Base-by-base conservation (phyloP, 305 asterid genomes). In the Rubia peregrina region DNA sequence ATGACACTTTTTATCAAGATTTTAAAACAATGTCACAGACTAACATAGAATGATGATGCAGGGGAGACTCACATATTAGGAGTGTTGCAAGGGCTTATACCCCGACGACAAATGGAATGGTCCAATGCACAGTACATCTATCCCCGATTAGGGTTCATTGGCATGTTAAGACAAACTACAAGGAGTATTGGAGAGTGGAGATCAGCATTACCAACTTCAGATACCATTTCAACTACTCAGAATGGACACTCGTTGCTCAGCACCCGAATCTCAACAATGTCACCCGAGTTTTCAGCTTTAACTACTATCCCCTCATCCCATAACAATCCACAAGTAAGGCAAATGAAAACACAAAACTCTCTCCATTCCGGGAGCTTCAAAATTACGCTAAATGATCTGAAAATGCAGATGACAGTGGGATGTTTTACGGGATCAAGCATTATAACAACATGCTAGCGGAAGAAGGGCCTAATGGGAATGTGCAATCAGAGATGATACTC, bases 91-190 rank as follows among this genome's bases (percentile, higher is more conserved):
- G 12, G 22, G 14, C 68, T 41, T 65, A 70, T 40, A 14, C 73
- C 0, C 82, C 84, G 6, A 63, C 68, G 17, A 9, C 44, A 63
- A 63, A 63, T 63, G 68, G 68, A 43, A 56, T 75, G 48, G 57
- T 83, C 8, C 82, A 66, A n/a, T 85, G 92, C 46, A 80, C 84
- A 9, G 57, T 60, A 7, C 92, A 88, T 16, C 79, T 88, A 89
- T 86, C 91, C 73, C 95, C 89, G 4, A 17, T 88, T 71, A 78
- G 85, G 67, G 84, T 86, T 68, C 89, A 88, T 44, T 88, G 91
- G 95, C 91, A 86, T 17, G 67, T 86, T 22, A 83, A 84, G 61
- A 42, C 69, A 1, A 88, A 83, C 74, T 86, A 84, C 81, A 80
- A 75, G 71, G 83, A 76, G 55, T 82, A 82, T 44, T 87, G 87